Conservation (phyloP, 768 basidiomycete genomes). For the Suillus placidus region DNA sequence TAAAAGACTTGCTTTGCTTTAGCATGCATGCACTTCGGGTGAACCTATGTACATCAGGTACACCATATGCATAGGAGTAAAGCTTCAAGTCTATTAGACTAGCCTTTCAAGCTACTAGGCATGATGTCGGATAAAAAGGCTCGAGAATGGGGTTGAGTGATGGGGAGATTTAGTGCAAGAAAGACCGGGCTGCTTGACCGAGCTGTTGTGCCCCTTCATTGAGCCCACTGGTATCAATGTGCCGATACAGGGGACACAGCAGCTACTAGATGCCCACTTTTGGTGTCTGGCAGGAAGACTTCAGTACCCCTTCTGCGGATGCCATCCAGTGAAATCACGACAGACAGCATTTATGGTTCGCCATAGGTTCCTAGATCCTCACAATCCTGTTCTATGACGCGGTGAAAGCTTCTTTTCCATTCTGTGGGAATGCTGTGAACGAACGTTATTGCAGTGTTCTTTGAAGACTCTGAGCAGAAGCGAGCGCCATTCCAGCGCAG, state of each 20-base stretch:
- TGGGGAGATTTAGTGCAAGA: too few relatives aligned
- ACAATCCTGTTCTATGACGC: background rate
- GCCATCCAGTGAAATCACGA: slow-evolving; percentile 7
- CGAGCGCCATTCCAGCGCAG: background rate
- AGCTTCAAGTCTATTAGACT: too few relatives aligned
- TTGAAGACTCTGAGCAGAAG: background rate
- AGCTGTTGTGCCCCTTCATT: background rate
- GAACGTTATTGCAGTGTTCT: background rate
- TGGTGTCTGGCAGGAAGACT: slow-evolving; percentile 19
- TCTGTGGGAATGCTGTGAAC: background rate
- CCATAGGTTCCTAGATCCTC: background rate
- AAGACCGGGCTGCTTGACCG: background rate
- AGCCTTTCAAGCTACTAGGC: too few relatives aligned
- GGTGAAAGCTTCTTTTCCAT: background rate
- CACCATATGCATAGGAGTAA: too few relatives aligned
- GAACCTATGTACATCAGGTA: too few relatives aligned
- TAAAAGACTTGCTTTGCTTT: too few relatives aligned
- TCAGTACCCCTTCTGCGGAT: slow-evolving; percentile 13
- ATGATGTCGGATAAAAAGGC: too few relatives aligned
- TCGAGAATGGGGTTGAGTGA: too few relatives aligned
- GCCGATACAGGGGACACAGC: too few relatives aligned
- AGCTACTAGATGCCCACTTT: background rate
- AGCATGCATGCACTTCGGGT: too few relatives aligned
- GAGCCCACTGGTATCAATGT: background rate
- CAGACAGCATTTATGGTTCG: background rate